phyloP scores from a whole-genome alignment of 2,329 filamentous ascomycete genomes.

The Claviceps sp. region DNA sequence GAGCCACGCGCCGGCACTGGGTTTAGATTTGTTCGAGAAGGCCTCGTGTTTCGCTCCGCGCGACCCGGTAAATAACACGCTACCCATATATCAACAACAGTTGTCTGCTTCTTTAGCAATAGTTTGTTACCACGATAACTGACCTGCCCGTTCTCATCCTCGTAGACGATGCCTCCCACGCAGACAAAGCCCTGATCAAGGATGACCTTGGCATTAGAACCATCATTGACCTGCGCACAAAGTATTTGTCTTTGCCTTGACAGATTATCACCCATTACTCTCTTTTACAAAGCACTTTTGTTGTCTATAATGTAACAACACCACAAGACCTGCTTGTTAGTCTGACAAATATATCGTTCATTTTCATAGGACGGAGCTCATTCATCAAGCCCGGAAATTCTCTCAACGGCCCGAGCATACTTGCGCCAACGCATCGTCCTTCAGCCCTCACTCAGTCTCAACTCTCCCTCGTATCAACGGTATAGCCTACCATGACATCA shows the following conservation, averaged over 20 bases:
- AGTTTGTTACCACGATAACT: background rate
- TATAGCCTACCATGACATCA: constrained; percentile 52
- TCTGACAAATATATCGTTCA: background rate
- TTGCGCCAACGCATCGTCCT: constrained; percentile 26
- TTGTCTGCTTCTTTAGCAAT: background rate
- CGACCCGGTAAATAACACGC: constrained; percentile 33
- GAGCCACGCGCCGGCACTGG: background rate
- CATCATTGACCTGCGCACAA: constrained; percentile 68
- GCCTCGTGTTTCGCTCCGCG: constrained; percentile 55
- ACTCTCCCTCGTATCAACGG: constrained; percentile 49
- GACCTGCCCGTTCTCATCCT: background rate
- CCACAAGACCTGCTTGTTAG: background rate
- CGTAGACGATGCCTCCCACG: constrained; percentile 55
- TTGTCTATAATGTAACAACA: background rate
- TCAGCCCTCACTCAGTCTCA: constrained; percentile 34
- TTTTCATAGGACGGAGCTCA: constrained; percentile 52
- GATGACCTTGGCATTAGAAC: constrained; percentile 52
- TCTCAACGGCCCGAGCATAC: constrained; percentile 26
- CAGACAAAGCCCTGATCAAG: constrained; percentile 47
- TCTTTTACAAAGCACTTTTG: no score
- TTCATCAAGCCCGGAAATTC: constrained; percentile 51
- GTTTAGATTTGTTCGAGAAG: constrained; percentile 35
- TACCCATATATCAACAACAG: background rate
- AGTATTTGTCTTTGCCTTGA: constrained; percentile 28
- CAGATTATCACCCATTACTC: background rate